These are phyloP conservation scores for Vigna trinervia DNA, from an alignment of 306 rosid species.

Conservation along the genomic window DNA sequence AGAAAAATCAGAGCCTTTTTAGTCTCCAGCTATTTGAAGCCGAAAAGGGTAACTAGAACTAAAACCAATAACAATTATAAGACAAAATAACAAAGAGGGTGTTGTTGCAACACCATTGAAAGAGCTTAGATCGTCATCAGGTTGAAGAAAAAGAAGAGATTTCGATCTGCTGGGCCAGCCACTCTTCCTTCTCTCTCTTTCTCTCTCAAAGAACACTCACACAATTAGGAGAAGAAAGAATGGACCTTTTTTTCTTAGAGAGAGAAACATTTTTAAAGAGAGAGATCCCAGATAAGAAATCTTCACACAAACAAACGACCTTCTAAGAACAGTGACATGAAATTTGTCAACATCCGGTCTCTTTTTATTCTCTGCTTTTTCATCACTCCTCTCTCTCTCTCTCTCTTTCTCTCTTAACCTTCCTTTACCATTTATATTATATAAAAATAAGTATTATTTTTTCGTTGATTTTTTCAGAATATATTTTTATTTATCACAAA, in stretches of 20 bases:
- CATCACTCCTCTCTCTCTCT: constrained; percentile 62
- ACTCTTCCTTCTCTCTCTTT: constrained; percentile 54
- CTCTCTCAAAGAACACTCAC: constrained; percentile 47
- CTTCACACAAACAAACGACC: constrained; percentile 94
- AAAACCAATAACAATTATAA: constrained; percentile 47
- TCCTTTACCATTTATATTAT: constrained; percentile 41
- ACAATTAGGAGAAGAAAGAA: constrained; percentile 43
- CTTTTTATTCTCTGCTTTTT: constrained; percentile 98
- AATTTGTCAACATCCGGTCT: constrained; percentile 99
- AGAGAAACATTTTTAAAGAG: constrained; percentile 48
- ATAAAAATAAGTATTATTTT: neutral
- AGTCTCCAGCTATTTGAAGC: constrained; percentile 47
- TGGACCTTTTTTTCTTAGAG: constrained; percentile 39
- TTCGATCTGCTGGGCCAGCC: constrained; percentile 99
- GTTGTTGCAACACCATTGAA: constrained; percentile 69
- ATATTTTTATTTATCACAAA: constrained; percentile 32
- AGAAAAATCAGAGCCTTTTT: constrained; percentile 42
- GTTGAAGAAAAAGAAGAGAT: constrained; percentile 68
- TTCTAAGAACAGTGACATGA: constrained; percentile 99
- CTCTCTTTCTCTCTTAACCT: constrained; percentile 40
- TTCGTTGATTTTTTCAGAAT: constrained; percentile 41
- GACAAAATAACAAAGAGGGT: constrained; percentile 60
- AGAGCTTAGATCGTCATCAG: constrained; percentile 78
- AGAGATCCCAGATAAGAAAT: constrained; percentile 98
- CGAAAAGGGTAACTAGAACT: constrained; percentile 49